These are phyloP conservation scores for Suhomyces chickasaworum DNA, from an alignment of 1,139 yeast species.

Conservation along the genomic window DNA sequence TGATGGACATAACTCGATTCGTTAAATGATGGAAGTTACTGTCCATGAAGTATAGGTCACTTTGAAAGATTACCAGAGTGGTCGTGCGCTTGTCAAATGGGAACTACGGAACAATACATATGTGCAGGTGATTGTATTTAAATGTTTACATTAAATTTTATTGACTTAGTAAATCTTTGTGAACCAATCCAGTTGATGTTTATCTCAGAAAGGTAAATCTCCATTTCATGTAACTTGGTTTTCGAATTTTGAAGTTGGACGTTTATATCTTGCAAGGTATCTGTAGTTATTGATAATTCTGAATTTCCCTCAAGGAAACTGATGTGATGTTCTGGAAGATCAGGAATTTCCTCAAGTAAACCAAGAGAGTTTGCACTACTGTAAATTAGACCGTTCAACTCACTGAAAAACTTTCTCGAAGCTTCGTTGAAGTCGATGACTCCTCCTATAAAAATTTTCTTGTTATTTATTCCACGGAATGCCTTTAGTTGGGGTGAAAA, in stretches of 20 bases:
- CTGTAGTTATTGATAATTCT: background rate
- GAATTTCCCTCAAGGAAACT: slow-evolving; percentile 15
- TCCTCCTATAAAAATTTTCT: slow-evolving; percentile 16
- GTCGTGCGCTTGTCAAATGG: background rate
- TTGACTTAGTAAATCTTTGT: background rate
- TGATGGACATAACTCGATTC: slow-evolving; percentile 23
- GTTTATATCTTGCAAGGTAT: slow-evolving; percentile 5
- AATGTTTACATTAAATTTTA: background rate
- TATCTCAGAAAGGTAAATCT: slow-evolving; percentile 9
- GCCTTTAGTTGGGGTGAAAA: slow-evolving; percentile 13
- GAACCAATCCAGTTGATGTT: slow-evolving; percentile 2
- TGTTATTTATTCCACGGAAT: slow-evolving; percentile 7
- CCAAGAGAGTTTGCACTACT: slow-evolving; percentile 12
- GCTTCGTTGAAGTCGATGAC: slow-evolving; percentile 7
- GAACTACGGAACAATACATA: slow-evolving; percentile 1
- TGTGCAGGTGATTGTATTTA: background rate
- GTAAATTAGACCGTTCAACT: slow-evolving; percentile 10
- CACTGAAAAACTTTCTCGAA: slow-evolving; percentile 8
- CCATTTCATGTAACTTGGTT: slow-evolving; percentile 9
- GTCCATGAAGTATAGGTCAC: background rate
- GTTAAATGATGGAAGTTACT: background rate
- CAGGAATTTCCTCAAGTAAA: background rate
- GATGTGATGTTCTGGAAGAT: slow-evolving; percentile 13
- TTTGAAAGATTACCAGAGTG: background rate
- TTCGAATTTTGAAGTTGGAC: slow-evolving; percentile 7